phyloP scores from a whole-genome alignment of 106 monocot species.

The Allium fistulosum region DNA sequence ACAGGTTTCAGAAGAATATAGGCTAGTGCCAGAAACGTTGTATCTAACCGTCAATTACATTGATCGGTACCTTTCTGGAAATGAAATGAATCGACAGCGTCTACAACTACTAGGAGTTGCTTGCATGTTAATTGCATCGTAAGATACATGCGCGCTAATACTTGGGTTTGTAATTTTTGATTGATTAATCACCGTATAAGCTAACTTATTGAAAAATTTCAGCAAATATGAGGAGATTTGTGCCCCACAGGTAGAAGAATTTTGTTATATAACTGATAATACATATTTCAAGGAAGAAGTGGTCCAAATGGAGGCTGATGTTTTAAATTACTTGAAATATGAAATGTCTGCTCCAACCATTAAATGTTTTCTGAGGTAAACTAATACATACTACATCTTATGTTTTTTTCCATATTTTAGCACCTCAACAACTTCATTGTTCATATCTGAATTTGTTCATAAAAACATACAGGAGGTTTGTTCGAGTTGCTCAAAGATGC shows the following conservation, averaged over 20 bases:
- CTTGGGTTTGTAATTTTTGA: too few relatives aligned
- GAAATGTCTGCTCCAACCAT: slow-evolving; percentile 77
- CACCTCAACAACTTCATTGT: slow-evolving; percentile 1
- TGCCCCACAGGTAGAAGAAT: slow-evolving; percentile 88
- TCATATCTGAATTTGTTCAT: background rate
- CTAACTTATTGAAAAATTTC: background rate
- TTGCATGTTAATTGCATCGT: slow-evolving; percentile 89
- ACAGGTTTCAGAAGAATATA: slow-evolving; percentile 82
- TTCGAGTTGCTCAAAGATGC: slow-evolving; percentile 60
- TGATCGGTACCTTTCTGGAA: slow-evolving; percentile 77
- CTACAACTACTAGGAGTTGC: slow-evolving; percentile 77
- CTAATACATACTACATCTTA: background rate
- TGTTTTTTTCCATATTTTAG: background rate
- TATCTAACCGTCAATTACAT: slow-evolving; percentile 80
- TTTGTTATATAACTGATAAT: slow-evolving; percentile 84
- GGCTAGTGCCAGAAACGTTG: slow-evolving; percentile 72
- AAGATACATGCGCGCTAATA: slow-evolving; percentile 7
- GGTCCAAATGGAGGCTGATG: slow-evolving; percentile 80
- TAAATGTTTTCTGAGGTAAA: slow-evolving; percentile 86
- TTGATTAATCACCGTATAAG: too few relatives aligned
- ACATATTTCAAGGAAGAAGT: slow-evolving; percentile 90
- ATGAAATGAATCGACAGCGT: slow-evolving; percentile 63
- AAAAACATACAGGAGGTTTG: slow-evolving; percentile 49
- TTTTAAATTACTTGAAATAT: slow-evolving; percentile 74
- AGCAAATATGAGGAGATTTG: slow-evolving; percentile 94